Evolutionary conservation across 148 eudicot genomes (phyloP), one percentile per base, ranked within the genome.

Genomic region (Rhododendron henanense): DNA sequence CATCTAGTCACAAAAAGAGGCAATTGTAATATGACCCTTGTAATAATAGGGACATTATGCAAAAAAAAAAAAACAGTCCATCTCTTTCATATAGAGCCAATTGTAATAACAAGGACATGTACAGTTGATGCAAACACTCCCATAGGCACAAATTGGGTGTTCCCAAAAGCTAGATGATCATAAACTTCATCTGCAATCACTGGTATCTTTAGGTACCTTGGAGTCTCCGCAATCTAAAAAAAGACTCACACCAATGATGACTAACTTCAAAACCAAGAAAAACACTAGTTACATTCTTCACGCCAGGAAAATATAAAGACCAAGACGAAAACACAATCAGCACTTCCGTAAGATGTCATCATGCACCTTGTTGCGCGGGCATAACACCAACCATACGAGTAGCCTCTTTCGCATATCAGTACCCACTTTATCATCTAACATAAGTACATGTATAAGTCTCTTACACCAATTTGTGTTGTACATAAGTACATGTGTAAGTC

Each of bases 151-250:
- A 92, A 95, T 19, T 92, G 90, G 55, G 90, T 89, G 69, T 85
- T 90, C 67, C 98, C 96, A 83, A 87, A 95, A 14, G 87, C 86
- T 28, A 91, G 90, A 78, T 91, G 92, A 39, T 19, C 88, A 88
- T 94, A 95, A 71, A 91, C 97, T 90, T 95, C 98, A 91, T 95
- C 98, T 1, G 97, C 84, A 79, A 95, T 93, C 76, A 95, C 92
- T 55, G 92, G 87, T 65, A 95, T 88, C 87, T 89, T 89, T 91
- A 37, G 3, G 3, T 37, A 37, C 45, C 88, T 90, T 47, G 97
- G 95, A n/a, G 94, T 93, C 91, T 94, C 94, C 8, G 96, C 94
- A 55, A 95, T 86, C 97, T 92, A 28, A 77, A 80, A 86, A 53
- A 21, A 13, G 13, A 18, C 7, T 71, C 65, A 79, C 71, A 83